phyloP scores from a whole-genome alignment of 2,329 filamentous ascomycete species.

The Colletotrichum ledebouriae region DNA sequence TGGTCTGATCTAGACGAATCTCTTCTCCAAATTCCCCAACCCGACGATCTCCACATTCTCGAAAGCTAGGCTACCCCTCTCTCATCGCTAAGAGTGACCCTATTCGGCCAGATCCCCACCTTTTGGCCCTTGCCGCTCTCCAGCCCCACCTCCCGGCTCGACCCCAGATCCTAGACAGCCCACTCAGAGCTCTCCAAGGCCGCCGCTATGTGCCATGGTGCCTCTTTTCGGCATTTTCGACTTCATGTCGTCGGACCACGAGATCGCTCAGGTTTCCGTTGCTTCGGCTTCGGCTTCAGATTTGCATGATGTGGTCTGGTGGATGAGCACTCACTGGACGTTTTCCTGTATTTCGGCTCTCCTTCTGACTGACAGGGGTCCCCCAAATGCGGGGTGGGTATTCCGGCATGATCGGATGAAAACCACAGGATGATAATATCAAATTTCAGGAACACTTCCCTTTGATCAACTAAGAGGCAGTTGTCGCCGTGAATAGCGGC shows the following conservation, averaged over 20 bases:
- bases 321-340: not conserved
- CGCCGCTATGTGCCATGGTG: conserved; percentile 31
- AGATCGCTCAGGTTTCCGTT: too few relatives aligned
- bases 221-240: too few relatives aligned
- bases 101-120: conserved; percentile 26
- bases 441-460: too few relatives aligned
- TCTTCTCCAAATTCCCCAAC: conserved; percentile 16
- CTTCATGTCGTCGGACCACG: not conserved
- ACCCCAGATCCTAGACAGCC: conserved; percentile 13
- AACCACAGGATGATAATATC: too few relatives aligned
- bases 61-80: not conserved
- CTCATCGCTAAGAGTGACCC: conserved; percentile 7
- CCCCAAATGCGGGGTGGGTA: conserved; percentile 4
- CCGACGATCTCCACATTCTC: not conserved
- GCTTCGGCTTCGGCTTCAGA: too few relatives aligned
- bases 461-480: too few relatives aligned
- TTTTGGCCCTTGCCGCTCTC: not conserved
- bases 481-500: too few relatives aligned
- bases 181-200: conserved; percentile 30
- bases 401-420: too few relatives aligned
- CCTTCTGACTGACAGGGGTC: not conserved
- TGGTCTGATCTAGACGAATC: conserved; percentile 12
- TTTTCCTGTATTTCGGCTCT: conserved; percentile 12
- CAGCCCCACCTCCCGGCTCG: not conserved
- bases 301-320: not conserved